A percentile compares a stretch with the other conserved stretches of the same genome.
Evolutionary conservation across 257 asterid genomes (phyloP).

Genomic region (Rhazya stricta): DNA sequence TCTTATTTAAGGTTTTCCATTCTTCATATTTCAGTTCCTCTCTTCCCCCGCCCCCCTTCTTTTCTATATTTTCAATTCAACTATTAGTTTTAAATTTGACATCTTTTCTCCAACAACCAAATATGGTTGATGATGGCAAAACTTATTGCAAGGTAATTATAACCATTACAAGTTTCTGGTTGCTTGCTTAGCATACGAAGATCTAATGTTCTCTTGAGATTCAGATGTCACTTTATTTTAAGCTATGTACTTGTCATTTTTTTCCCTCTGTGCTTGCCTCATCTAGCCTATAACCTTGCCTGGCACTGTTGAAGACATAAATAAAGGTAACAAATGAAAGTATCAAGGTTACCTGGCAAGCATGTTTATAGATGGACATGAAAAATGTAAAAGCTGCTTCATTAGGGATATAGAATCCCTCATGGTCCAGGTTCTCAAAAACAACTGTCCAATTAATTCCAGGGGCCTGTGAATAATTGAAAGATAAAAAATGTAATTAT

Average conservation of each 20-base stretch:
- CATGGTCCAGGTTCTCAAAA: conserved; percentile 83
- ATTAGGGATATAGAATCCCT: conserved; percentile 74
- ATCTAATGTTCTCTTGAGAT: background rate
- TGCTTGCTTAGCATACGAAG: background rate
- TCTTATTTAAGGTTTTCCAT: background rate
- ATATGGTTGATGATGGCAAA: background rate
- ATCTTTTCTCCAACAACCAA: background rate
- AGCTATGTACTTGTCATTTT: background rate
- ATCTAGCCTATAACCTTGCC: background rate
- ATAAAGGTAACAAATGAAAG: background rate
- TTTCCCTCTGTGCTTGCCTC: background rate
- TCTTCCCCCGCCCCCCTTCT: background rate
- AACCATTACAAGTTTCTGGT: background rate
- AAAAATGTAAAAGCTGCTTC: conserved; percentile 79
- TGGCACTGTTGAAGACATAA: background rate
- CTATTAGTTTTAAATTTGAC: background rate
- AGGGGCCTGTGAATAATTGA: conserved; percentile 53
- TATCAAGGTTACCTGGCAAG: conserved; percentile 60
- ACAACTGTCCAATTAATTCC: conserved; percentile 75
- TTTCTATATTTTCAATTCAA: background rate
- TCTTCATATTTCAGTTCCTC: background rate
- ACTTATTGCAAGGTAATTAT: background rate
- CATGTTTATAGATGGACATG: conserved; percentile 67
- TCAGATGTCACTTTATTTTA: background rate
- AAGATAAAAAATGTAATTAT: conserved; percentile 11